Base-by-base conservation (phyloP, 148 eudicot genomes). In the Arctostaphylos glauca region DNA sequence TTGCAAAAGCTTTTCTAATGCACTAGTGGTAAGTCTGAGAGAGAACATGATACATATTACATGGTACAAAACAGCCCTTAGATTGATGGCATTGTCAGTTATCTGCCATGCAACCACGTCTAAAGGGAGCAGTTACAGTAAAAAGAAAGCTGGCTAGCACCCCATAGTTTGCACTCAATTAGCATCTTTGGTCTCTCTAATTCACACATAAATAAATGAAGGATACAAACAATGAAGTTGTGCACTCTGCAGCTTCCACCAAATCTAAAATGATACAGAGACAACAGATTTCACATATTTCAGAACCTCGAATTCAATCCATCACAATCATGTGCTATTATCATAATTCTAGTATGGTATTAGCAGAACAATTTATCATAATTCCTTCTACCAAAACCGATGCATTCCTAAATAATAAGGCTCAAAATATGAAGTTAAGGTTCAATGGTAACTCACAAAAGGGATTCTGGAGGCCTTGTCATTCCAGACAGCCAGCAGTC, bases 401-500 rank as follows among this genome's bases (percentile, higher is more conserved):
- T 54, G 47, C 15, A 21, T 50, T 76, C 19, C 68, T 64, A 9
- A 0, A 25, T 23, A 64, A 47, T 18, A 41, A 18, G n/a, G 66
- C 38, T 38, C 25, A 54, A 25, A 38, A 78, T 8, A 49, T 21
- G 41, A 44, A 59, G 59, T 44, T n/a, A 43, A 58, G 71, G 49
- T 9, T 9, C 6, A 25, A 2, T n/a, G 38, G 8, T 7, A 53
- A 91, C 98, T 90, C 91, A 95, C 97, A 88, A 86, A 96, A 67
- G 97, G 98, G 5, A 85, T 86, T 66, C 41, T 91, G 2, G 99
- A 96, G 6, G 97, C 97, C 84, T 96, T 94, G 83, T 96, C 98
- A 76, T 92, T 94, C 94, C 86, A 91, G 5, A 90, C 95, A 87
- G 94, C 97, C 82, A 91, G 58, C 76, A 94, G 77, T 77, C 96